phyloP scores from a whole-genome alignment of 2,329 filamentous ascomycete species.

The Neodidymelliopsis sp. region DNA sequence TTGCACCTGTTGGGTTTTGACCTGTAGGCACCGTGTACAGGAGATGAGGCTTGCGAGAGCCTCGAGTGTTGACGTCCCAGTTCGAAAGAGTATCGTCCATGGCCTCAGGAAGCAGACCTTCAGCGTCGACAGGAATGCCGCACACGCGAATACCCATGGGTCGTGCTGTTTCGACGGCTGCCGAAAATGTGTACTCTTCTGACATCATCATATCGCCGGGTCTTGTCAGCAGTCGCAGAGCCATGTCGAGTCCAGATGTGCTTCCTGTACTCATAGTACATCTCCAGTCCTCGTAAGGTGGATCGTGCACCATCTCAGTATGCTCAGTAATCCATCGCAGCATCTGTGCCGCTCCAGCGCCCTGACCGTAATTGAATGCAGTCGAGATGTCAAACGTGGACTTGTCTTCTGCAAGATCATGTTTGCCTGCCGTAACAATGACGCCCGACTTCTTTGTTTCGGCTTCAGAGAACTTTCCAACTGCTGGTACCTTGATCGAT shows the following conservation, averaged over 20 bases:
- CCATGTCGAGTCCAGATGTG: constrained; percentile 84
- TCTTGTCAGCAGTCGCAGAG: constrained; percentile 80
- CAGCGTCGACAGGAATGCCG: constrained; percentile 69
- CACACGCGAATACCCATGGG: constrained; percentile 69
- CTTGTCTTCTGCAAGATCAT: constrained; percentile 75
- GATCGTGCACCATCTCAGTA: constrained; percentile 86
- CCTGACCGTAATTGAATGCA: constrained; percentile 92
- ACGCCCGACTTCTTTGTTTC: constrained; percentile 69
- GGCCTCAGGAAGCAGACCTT: constrained; percentile 68
- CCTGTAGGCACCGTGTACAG: constrained; percentile 80
- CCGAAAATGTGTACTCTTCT: constrained; percentile 91
- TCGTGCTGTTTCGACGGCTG: constrained; percentile 70
- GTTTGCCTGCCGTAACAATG: constrained; percentile 76
- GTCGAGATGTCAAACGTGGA: constrained; percentile 79
- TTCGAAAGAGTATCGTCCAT: constrained; percentile 69
- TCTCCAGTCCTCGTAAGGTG: constrained; percentile 90
- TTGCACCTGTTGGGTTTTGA: constrained; percentile 90
- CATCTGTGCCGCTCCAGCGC: constrained; percentile 84
- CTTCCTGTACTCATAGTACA: constrained; percentile 84
- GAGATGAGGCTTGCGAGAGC: constrained; percentile 70
- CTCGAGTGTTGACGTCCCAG: constrained; percentile 66
- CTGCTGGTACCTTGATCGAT: constrained; percentile 73
- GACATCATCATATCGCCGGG: constrained; percentile 81
- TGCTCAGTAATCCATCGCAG: constrained; percentile 93
- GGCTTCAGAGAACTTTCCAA: constrained; percentile 74